Evolutionary conservation across 176 grass and related monocot species (phyloP), one percentile per base, ranked within the genome.

Genomic region (Pontederia paniculata): DNA sequence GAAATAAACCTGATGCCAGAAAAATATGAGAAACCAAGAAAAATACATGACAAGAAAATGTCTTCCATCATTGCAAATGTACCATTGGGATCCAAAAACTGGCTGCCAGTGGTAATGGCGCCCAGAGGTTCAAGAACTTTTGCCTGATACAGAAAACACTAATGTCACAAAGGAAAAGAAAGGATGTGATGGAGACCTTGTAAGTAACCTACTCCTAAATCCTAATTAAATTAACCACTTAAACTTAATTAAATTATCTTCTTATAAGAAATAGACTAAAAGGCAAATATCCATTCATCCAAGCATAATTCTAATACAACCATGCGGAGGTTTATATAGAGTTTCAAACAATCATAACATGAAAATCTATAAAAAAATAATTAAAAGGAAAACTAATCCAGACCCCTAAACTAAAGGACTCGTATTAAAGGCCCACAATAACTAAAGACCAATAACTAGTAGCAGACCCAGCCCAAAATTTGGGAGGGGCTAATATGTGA

Each of bases 81-180:
- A 97, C 93, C 93, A 81, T 97, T 80, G 76, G 93, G 93, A 64
- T 97, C 86, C 62, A 90, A 80, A 74, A 97, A 97, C 48, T 90
- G 93, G 63, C 86, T 97, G 57, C 93, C 93, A 28, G 48, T 67
- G 54, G 83, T 97, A 75, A 90, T 50, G 49, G 83, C 93, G 16
- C 93, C 93, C 71, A 90, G 73, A 63, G 86, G 93, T 57, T 77
- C 81, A 62, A 97, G 93, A 42, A 97, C 93, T 65, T 90, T 82
- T 55, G 74, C 83, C 86, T 97, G 77, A 61, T 17, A 48, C 0
- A 37, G 28, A 72, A 71, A 72, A 44, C 14, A 44, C n/a, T 52
- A 25, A 37, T 44, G 52, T 61, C 15, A 72, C 46, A 6, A 51
- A 17, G 9, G 10, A 51, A 50, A 72, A 71, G 51, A 16, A 57